phyloP scores from a whole-genome alignment of 148 eudicot species.

The Dysphania ambrosioides region DNA sequence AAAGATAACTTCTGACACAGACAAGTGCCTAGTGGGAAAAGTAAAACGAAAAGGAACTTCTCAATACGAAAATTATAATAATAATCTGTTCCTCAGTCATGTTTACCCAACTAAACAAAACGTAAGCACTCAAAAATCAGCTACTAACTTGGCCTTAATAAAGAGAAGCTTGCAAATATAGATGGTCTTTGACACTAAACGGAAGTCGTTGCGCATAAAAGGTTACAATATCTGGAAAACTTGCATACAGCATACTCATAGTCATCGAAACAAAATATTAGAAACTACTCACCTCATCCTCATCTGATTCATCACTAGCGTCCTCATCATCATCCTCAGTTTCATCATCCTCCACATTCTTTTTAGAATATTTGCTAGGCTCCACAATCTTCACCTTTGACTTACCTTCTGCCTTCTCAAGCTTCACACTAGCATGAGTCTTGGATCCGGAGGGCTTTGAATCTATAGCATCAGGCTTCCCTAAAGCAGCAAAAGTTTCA shows the following conservation, averaged over 20 bases:
- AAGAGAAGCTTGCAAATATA: background rate
- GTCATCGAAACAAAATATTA: background rate
- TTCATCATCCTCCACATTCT: slow-evolving; percentile 35
- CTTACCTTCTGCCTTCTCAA: slow-evolving; percentile 39
- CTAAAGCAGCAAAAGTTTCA: slow-evolving; percentile 22
- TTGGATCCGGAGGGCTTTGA: slow-evolving; percentile 34
- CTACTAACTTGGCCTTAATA: background rate
- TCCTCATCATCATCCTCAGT: slow-evolving; percentile 33
- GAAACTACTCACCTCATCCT: slow-evolving; percentile 39
- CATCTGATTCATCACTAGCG: no score
- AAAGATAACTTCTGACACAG: no score
- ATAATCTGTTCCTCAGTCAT: background rate
- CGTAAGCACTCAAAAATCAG: background rate
- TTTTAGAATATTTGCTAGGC: slow-evolving; percentile 40
- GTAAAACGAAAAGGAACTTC: background rate
- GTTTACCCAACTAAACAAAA: background rate
- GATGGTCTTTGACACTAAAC: background rate
- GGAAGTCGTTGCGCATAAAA: background rate
- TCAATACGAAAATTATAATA: background rate
- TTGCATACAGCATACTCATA: background rate
- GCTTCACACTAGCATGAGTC: slow-evolving; percentile 27
- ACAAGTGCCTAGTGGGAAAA: background rate
- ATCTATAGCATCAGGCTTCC: slow-evolving; percentile 31
- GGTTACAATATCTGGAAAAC: background rate
- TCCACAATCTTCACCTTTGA: slow-evolving; percentile 57